A percentile compares a stretch with the other conserved stretches of the same genome.
phyloP scores from a whole-genome alignment of 768 basidiomycete genomes.

The Ephemerocybe angulata region DNA sequence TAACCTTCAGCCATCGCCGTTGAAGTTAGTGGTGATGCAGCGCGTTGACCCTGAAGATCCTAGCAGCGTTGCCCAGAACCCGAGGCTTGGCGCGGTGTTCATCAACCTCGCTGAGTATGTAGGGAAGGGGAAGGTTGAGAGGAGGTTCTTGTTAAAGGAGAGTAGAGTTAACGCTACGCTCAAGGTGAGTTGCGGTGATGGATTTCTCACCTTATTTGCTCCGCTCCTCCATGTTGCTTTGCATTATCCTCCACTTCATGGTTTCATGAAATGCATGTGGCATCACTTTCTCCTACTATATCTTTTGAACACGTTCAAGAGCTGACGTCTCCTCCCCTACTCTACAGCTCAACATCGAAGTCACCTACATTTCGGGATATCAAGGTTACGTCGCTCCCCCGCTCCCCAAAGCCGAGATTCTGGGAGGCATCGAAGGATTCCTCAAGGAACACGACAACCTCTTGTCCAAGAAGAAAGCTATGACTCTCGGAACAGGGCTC shows the following conservation, averaged over 20 bases:
- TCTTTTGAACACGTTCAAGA: neutral
- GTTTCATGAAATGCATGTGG: neutral
- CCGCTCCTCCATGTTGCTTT: neutral
- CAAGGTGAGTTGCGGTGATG: conserved; percentile 41
- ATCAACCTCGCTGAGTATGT: conserved; percentile 78
- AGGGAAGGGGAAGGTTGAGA: conserved; percentile 51
- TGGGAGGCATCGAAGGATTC: conserved; percentile 61
- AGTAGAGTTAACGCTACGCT: conserved; percentile 80
- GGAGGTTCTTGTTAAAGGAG: conserved; percentile 64
- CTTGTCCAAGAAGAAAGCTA: conserved; percentile 32
- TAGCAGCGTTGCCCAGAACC: conserved; percentile 48
- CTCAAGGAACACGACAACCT: conserved; percentile 50
- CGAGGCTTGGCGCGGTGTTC: conserved; percentile 59
- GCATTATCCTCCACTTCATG: neutral
- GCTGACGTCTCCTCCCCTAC: neutral
- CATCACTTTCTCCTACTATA: neutral
- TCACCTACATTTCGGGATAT: conserved; percentile 52
- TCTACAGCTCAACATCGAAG: conserved; percentile 53
- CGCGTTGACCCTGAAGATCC: conserved; percentile 57
- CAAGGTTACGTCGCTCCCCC: conserved; percentile 59
- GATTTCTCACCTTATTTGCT: neutral
- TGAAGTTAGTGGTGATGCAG: conserved; percentile 66
- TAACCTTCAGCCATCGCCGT: conserved; percentile 52
- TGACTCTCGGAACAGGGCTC: conserved; percentile 50
- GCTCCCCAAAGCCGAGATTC: conserved; percentile 68